Evolutionary conservation across 2,329 filamentous ascomycete genomes (phyloP), one percentile per base, ranked within the genome.

Genomic region (Xylariaceae sp.): DNA sequence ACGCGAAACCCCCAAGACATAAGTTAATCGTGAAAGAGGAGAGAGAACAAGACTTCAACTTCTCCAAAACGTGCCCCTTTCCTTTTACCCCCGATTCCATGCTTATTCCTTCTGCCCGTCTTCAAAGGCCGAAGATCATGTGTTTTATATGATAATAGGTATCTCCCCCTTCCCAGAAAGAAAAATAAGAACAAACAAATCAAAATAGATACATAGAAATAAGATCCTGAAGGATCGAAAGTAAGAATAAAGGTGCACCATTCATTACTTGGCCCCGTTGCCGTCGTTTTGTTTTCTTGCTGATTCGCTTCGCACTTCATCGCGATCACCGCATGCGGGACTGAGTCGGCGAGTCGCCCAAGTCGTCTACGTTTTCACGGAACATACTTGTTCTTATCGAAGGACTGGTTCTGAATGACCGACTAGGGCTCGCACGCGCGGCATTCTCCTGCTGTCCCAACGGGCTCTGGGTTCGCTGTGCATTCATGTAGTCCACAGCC

Each of bases 311-410:
- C 17, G 23, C 6, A 37, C 17, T 2, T 18, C 6, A 13, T 9
- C 37, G 15, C 15, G 37, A 30, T 65, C 51, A 64, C 39, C 59
- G 51, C 44, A 55, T 56, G 47, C 61, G 39, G 2, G 57, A 30
- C 9, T 51, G 41, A 1, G 41, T 9, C 18, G 57, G 56, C 23
- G 44, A 51, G 15, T 60, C 65, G 1, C 64, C 65, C 13, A 71
- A 18, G 41, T 68, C 68, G 6, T 65, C 65, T 41, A 60, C 52
- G 55, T 62, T 59, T 60, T 71, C 69, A 13, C 51, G 64, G 62
- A 72, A 72, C 4, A 67, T 48, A 59, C 69, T 72, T 5, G 50
- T 53, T 23, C 67, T 55, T 44, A 51, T 41, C 35, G 58, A 61
- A n/a, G 53, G 64, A n/a, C 52, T 58, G 17, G 52, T 44, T 11